A percentile compares a stretch with the other conserved stretches of the same genome.
Evolutionary conservation across 192 early-diverging fungal genomes (phyloP).

Genomic region (Coemansia aciculifera): DNA sequence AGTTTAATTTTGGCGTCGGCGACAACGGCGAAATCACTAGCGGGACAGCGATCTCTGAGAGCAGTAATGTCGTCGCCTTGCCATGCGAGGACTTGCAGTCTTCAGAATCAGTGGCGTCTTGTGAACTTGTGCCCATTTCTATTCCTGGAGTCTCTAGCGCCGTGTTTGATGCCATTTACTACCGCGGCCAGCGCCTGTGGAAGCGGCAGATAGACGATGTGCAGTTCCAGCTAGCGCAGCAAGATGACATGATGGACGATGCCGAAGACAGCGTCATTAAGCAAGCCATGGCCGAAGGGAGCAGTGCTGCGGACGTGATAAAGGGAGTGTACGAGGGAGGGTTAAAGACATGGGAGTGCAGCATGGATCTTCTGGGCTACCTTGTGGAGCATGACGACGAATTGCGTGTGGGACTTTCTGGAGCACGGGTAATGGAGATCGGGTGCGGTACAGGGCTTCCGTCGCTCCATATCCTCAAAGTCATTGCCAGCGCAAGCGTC

Average conservation of each 20-base stretch:
- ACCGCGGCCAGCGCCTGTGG: constrained; percentile 52
- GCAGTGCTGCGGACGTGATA: constrained; percentile 68
- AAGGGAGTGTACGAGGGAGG: constrained; percentile 93
- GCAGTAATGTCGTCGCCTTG: neutral
- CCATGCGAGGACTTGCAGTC: neutral
- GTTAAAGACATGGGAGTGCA: constrained; percentile 97
- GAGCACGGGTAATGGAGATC: constrained; percentile 58
- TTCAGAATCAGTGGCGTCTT: constrained; percentile 10
- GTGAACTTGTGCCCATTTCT: constrained; percentile 27
- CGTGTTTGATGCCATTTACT: constrained; percentile 44
- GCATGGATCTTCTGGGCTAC: constrained; percentile 79
- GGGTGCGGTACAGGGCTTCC: constrained; percentile 91
- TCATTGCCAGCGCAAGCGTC: constrained; percentile 54
- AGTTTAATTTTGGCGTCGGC: constrained; percentile 44
- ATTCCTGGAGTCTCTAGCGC: constrained; percentile 37
- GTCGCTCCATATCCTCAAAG: constrained; percentile 71
- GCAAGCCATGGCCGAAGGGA: constrained; percentile 36
- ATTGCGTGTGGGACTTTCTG: neutral
- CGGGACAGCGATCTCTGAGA: neutral
- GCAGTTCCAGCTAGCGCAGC: constrained; percentile 78
- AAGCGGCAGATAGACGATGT: constrained; percentile 78
- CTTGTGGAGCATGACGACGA: constrained; percentile 52
- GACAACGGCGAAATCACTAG: constrained; percentile 21
- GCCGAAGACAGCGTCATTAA: constrained; percentile 31
- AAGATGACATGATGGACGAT: constrained; percentile 62